These are phyloP conservation scores for Ramichloridium luteum DNA, from an alignment of 2,329 filamentous ascomycete genomes.

Conservation along the genomic window DNA sequence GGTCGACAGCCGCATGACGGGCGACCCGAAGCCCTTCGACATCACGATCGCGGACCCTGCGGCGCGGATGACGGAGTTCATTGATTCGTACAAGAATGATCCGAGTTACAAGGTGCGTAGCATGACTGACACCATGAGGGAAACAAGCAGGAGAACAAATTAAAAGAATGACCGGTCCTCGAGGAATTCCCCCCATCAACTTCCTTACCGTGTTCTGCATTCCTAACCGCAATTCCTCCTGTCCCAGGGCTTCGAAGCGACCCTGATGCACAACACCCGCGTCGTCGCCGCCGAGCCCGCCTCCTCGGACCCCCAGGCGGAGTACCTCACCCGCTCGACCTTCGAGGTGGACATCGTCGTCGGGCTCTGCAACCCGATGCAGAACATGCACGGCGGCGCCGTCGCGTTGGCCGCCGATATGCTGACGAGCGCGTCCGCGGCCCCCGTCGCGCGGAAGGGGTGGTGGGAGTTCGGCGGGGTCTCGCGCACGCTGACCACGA, in stretches of 20 bases:
- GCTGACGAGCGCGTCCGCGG: conserved; percentile 29
- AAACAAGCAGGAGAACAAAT: too few relatives aligned
- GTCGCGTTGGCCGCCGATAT: conserved; percentile 44
- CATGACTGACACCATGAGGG: too few relatives aligned
- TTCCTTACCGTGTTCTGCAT: too few relatives aligned
- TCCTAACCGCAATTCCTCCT: background rate
- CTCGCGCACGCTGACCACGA: conserved; percentile 29
- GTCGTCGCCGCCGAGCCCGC: conserved; percentile 6
- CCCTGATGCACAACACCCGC: conserved; percentile 6
- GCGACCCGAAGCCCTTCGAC: too few relatives aligned
- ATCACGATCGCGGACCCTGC: conserved; percentile 6
- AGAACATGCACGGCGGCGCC: conserved; percentile 28
- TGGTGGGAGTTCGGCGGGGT: conserved; percentile 30
- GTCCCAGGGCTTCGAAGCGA: conserved; percentile 5
- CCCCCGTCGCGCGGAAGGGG: conserved; percentile 7
- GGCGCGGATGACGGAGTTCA: conserved; percentile 6
- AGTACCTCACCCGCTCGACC: conserved; percentile 4
- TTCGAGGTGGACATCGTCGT: conserved; percentile 6
- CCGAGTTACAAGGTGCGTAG: conserved; percentile 2
- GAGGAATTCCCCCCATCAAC: too few relatives aligned
- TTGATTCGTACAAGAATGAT: conserved; percentile 6
- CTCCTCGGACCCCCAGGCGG: conserved; percentile 1
- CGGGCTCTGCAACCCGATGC: conserved; percentile 10
- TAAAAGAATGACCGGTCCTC: too few relatives aligned
- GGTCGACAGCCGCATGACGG: too few relatives aligned